Percentiles rank a stretch among this genome's conserved stretches.
Evolutionary conservation across 1,284 basidiomycete species (phyloP).

Genomic region (Apiotrichum laibachii): DNA sequence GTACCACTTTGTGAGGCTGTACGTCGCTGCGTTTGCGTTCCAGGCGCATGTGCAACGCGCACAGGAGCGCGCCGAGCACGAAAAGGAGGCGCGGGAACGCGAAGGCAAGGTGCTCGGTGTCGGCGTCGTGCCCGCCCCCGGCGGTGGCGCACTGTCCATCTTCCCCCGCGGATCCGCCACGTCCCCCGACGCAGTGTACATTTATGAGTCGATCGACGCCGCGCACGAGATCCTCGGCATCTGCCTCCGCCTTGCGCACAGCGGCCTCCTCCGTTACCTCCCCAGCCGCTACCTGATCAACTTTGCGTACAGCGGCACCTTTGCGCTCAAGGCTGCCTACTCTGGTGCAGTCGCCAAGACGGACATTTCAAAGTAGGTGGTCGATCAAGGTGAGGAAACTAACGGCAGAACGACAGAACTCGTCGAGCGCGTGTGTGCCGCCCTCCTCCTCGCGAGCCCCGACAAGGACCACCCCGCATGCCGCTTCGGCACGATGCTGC

Average conservation of each 20-base stretch:
- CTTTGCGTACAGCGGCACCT: slow-evolving; percentile 47
- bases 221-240: slow-evolving; percentile 49
- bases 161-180: slow-evolving; percentile 45
- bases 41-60: slow-evolving; percentile 53
- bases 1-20: slow-evolving; percentile 52
- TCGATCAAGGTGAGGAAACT: neutral
- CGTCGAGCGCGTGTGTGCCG: slow-evolving; percentile 41
- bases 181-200: slow-evolving; percentile 49
- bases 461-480: slow-evolving; percentile 49
- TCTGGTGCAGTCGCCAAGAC: slow-evolving; percentile 36
- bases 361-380: slow-evolving; percentile 36
- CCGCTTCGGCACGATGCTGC: slow-evolving; percentile 47
- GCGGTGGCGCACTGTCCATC: slow-evolving; percentile 19
- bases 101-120: slow-evolving; percentile 11
- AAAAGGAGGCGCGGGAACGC: slow-evolving; percentile 14
- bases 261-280: slow-evolving; percentile 44
- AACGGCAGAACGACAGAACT: slow-evolving; percentile 37
- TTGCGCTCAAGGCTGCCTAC: slow-evolving; percentile 46
- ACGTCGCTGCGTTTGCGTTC: slow-evolving; percentile 52
- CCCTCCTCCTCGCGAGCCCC: slow-evolving; percentile 35
- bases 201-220: slow-evolving; percentile 49
- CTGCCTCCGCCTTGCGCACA: slow-evolving; percentile 42
- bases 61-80: slow-evolving; percentile 39
- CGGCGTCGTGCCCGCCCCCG: slow-evolving; percentile 18
- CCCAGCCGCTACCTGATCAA: slow-evolving; percentile 47